phyloP scores from a whole-genome alignment of 2,329 filamentous ascomycete species.

The Cladosporium sphaerospermum region DNA sequence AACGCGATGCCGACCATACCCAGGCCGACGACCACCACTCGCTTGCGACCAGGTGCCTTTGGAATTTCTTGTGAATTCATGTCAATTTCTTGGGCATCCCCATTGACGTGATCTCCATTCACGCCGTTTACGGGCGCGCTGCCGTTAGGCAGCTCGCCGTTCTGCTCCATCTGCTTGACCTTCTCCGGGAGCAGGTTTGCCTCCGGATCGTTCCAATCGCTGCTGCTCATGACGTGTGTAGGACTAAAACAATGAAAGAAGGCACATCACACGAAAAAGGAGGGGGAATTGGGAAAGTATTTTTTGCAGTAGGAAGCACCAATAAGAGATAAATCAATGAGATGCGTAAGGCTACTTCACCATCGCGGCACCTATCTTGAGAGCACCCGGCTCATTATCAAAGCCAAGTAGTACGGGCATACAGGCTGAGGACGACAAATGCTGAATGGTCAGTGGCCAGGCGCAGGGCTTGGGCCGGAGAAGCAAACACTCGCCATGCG shows the following conservation, averaged over 20 bases:
- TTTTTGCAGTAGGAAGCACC: background rate
- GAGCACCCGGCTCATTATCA: conserved; percentile 2
- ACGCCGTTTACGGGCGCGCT: background rate
- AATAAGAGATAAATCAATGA: background rate
- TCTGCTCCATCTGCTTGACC: conserved; percentile 31
- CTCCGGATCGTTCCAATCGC: conserved; percentile 41
- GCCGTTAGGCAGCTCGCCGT: conserved; percentile 13
- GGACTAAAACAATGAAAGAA: background rate
- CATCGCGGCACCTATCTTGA: conserved; percentile 8
- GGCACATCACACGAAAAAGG: background rate
- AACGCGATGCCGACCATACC: conserved; percentile 64
- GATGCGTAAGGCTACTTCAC: conserved; percentile 6
- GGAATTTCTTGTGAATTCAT: conserved; percentile 25
- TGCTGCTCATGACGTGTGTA: conserved; percentile 35
- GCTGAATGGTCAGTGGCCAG: conserved; percentile 1
- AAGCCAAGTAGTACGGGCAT: conserved; percentile 1
- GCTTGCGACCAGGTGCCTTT: conserved; percentile 47
- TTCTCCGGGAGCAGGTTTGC: conserved; percentile 41
- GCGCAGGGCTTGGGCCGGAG: background rate
- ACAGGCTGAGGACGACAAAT: background rate
- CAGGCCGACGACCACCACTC: conserved; percentile 75
- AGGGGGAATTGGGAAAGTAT: conserved; percentile 1
- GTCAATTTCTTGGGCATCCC: background rate
- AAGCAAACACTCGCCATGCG: background rate
- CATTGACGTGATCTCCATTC: background rate